These are phyloP conservation scores for Solanum dulcamara DNA, from an alignment of 257 asterid genomes.

Conservation along the genomic window DNA sequence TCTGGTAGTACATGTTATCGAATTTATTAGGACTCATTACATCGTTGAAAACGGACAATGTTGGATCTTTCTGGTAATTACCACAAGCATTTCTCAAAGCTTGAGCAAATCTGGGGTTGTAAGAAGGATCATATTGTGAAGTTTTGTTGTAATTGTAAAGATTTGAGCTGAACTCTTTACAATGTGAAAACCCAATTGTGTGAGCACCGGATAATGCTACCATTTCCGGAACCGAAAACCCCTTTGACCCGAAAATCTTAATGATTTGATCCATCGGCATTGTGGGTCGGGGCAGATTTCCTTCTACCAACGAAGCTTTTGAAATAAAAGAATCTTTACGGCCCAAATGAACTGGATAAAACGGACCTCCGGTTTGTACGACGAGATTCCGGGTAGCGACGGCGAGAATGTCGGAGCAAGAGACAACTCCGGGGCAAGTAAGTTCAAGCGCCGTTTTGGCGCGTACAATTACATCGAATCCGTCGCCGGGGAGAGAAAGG, in stretches of 20 bases:
- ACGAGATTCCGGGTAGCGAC: conserved; percentile 80
- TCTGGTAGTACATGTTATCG: conserved; percentile 60
- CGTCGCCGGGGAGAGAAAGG: conserved; percentile 95
- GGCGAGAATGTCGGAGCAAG: conserved; percentile 87
- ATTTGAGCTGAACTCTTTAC: conserved; percentile 68
- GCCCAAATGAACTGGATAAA: conserved; percentile 49
- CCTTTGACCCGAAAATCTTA: conserved; percentile 40
- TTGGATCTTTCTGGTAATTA: conserved; percentile 43
- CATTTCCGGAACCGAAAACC: conserved; percentile 65
- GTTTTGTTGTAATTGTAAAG: conserved; percentile 49
- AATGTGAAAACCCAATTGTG: conserved; percentile 91
- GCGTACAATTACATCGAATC: conserved; percentile 78
- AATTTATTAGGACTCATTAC: conserved; percentile 61
- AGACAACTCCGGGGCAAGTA: conserved; percentile 73
- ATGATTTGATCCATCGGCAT: conserved; percentile 53
- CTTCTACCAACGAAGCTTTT: conserved; percentile 39
- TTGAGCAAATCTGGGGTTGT: conserved; percentile 55
- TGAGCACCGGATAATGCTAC: conserved; percentile 88
- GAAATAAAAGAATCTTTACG: conserved; percentile 54
- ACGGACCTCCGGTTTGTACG: conserved; percentile 78
- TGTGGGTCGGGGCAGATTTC: conserved; percentile 57
- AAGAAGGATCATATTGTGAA: conserved; percentile 48
- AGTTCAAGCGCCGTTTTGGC: conserved; percentile 85
- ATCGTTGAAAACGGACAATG: conserved; percentile 74
- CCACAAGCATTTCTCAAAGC: conserved; percentile 52